Conservation (phyloP, 2,329 filamentous ascomycete genomes). For the Tolypocladium endophyticum region DNA sequence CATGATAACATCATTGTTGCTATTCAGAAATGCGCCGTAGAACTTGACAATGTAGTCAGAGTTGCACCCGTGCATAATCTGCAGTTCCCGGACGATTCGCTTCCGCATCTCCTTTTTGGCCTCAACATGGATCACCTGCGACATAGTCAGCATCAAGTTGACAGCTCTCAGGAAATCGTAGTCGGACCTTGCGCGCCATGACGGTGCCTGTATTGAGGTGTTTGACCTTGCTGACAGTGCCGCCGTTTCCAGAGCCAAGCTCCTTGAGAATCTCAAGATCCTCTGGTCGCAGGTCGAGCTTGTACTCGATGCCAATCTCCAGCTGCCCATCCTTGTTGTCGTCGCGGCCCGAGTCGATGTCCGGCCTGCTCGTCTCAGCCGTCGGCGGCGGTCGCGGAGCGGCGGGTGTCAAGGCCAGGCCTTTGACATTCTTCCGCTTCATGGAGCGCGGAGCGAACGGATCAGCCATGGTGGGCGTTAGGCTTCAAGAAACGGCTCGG, state of each 20-base stretch:
- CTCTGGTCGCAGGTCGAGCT: slow-evolving; percentile 81
- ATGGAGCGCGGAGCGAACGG: slow-evolving; percentile 64
- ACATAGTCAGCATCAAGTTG: slow-evolving; percentile 6
- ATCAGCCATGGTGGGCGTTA: slow-evolving; percentile 43
- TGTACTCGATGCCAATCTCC: slow-evolving; percentile 96
- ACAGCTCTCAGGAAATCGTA: neutral
- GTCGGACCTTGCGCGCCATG: slow-evolving; percentile 87
- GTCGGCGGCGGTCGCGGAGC: slow-evolving; percentile 62
- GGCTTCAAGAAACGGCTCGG: neutral
- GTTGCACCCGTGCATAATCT: slow-evolving; percentile 97
- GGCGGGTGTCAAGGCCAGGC: slow-evolving; percentile 74
- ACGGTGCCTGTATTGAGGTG: slow-evolving; percentile 89
- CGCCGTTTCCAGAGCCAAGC: slow-evolving; percentile 89
- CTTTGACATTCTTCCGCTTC: slow-evolving; percentile 99
- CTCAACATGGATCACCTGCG: slow-evolving; percentile 90
- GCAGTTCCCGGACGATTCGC: slow-evolving; percentile 90
- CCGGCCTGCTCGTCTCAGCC: slow-evolving; percentile 57
- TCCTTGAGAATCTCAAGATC: slow-evolving; percentile 91
- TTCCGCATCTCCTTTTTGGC: slow-evolving; percentile 95
- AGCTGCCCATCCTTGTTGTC: slow-evolving; percentile 51
- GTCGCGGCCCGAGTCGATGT: slow-evolving; percentile 50
- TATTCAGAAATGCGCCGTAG: slow-evolving; percentile 93
- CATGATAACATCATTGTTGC: slow-evolving; percentile 96
- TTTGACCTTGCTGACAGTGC: slow-evolving; percentile 95
- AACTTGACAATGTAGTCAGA: slow-evolving; percentile 96